These are phyloP conservation scores for Crithidia sp. DNA, from an alignment of 208 protist genomes.

Conservation along the genomic window DNA sequence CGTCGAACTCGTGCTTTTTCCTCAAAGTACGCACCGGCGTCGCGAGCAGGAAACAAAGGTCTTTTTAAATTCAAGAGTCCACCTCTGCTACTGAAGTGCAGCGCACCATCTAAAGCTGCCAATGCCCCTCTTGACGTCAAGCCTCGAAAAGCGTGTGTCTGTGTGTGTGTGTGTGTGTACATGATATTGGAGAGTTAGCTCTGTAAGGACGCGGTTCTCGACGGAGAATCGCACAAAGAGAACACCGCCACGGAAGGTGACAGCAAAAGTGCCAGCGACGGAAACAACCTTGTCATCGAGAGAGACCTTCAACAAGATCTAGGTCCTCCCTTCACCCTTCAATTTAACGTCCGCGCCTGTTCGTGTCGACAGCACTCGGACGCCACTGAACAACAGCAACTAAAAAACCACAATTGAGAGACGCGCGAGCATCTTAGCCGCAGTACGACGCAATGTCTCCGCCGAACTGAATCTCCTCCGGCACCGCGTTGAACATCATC, in stretches of 20 bases:
- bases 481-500: constrained; percentile 75
- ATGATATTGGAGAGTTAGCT: too few relatives aligned
- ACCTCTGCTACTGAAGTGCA: background rate
- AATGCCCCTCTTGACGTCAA: too few relatives aligned
- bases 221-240: background rate
- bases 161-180: too few relatives aligned
- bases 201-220: too few relatives aligned
- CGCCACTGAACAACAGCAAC: background rate
- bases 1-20: background rate
- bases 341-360: background rate
- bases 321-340: background rate
- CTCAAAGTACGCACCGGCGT: too few relatives aligned
- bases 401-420: background rate
- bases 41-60: too few relatives aligned
- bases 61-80: background rate
- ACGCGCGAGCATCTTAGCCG: constrained; percentile 25
- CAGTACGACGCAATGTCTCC: constrained; percentile 78
- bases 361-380: background rate
- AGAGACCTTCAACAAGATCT: background rate
- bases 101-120: too few relatives aligned
- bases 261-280: background rate
- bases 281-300: background rate
- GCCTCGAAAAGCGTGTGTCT: too few relatives aligned
- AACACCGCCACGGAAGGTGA: background rate
- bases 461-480: constrained; percentile 75